A percentile compares a stretch with the other conserved stretches of the same genome.
Evolutionary conservation across 768 basidiomycete species (phyloP).

Genomic region (Hypholoma sublateritium): DNA sequence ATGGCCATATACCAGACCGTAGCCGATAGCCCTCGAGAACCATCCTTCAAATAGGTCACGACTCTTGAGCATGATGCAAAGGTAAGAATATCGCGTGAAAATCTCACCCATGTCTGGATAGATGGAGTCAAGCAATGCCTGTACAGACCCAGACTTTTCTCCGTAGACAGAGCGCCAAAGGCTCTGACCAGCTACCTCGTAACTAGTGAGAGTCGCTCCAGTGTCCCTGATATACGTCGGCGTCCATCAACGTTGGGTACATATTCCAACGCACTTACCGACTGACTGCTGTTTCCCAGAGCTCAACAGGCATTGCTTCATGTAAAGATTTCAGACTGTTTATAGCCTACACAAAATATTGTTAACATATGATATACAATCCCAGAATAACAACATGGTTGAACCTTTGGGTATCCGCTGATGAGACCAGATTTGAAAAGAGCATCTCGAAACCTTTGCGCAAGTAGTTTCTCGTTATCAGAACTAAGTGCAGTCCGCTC

Average conservation of each 20-base stretch:
- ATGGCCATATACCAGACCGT: constrained; percentile 56
- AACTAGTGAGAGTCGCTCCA: constrained; percentile 40
- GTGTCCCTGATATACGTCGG: constrained; percentile 33
- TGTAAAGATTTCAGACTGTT: constrained; percentile 54
- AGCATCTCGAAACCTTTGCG: constrained; percentile 57
- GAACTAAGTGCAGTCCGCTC: neutral
- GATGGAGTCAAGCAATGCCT: constrained; percentile 43
- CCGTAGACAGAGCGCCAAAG: constrained; percentile 56
- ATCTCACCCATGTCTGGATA: constrained; percentile 66
- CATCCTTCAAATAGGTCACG: constrained; percentile 37
- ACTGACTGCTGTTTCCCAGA: constrained; percentile 45
- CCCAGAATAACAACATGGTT: neutral
- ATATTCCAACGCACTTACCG: constrained; percentile 33
- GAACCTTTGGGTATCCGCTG: constrained; percentile 59
- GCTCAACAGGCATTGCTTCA: constrained; percentile 49
- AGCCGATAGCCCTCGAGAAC: constrained; percentile 53
- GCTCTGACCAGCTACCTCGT: constrained; percentile 37
- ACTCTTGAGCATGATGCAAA: neutral
- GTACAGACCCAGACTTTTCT: constrained; percentile 48
- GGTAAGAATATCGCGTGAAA: neutral
- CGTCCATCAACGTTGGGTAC: neutral
- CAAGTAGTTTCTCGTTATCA: constrained; percentile 39
- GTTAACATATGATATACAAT: neutral
- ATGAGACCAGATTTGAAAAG: constrained; percentile 62
- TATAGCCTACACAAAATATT: constrained; percentile 42